Conservation (phyloP, 176 grass and related monocot genomes). For the Microstegium vimineum region DNA sequence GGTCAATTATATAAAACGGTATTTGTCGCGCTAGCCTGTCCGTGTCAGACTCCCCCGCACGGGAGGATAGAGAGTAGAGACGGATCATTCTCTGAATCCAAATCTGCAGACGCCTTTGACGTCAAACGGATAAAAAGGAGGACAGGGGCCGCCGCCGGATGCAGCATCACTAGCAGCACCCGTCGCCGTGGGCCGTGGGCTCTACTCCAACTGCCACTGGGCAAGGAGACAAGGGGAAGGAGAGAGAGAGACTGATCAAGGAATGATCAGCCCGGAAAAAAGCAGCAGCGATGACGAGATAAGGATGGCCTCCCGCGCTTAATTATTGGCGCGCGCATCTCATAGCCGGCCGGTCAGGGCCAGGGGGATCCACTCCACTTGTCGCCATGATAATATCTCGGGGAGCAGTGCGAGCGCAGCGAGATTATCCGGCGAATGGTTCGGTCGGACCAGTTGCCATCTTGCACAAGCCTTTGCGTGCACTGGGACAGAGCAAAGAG, state of each 20-base stretch:
- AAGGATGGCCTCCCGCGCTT: conserved; percentile 19
- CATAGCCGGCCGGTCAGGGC: neutral
- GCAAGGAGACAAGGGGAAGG: neutral
- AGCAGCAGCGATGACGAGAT: neutral
- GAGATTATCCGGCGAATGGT: conserved; percentile 15
- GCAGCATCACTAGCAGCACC: neutral
- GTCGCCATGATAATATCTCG: conserved; percentile 20
- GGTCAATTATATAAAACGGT: too few relatives aligned
- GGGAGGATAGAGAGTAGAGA: neutral
- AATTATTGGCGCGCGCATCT: conserved; percentile 29
- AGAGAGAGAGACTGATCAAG: neutral
- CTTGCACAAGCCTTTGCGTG: neutral
- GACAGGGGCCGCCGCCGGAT: neutral
- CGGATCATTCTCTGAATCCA: neutral
- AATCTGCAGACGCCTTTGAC: neutral
- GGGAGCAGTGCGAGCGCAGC: neutral
- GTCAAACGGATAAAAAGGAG: neutral
- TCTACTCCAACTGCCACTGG: neutral
- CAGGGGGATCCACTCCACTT: neutral
- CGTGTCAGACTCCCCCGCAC: neutral
- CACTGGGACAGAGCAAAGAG: neutral
- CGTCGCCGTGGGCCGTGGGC: too few relatives aligned
- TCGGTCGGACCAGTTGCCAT: neutral
- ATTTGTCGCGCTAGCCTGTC: neutral
- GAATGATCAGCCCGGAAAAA: neutral